Evolutionary conservation across 2,329 filamentous ascomycete genomes (phyloP).

Genomic region (Beauveria medogensis): DNA sequence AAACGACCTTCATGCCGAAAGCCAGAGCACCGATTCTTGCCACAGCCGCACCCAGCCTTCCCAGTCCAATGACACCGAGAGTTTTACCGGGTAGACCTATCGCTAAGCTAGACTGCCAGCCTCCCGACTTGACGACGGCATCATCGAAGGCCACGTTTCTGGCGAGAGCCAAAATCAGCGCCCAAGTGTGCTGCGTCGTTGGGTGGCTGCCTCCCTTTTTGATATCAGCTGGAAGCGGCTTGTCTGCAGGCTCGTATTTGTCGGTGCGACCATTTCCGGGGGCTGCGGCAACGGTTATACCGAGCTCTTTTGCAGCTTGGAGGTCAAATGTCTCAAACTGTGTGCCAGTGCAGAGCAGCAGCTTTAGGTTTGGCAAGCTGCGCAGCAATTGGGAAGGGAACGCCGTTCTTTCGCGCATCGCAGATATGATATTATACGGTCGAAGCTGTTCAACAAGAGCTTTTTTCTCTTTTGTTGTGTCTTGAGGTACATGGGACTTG

Average conservation of each 20-base stretch:
- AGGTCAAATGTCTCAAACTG: conserved; percentile 55
- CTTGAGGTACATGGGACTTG: conserved; percentile 49
- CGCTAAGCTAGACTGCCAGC: conserved; percentile 53
- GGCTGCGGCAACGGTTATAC: conserved; percentile 45
- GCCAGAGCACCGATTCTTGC: conserved; percentile 50
- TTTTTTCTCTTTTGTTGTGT: conserved; percentile 48
- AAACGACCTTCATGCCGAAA: conserved; percentile 57
- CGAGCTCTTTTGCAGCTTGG: conserved; percentile 36
- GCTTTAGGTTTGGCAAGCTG: conserved; percentile 52
- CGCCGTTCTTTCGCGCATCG: conserved; percentile 59
- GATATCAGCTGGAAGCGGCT: conserved; percentile 16
- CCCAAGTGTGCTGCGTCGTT: conserved; percentile 50
- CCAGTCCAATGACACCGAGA: conserved; percentile 53
- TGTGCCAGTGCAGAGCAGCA: conserved; percentile 53
- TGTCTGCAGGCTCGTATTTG: conserved; percentile 1
- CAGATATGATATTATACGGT: conserved; percentile 47
- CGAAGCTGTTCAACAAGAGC: conserved; percentile 50
- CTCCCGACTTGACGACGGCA: conserved; percentile 41
- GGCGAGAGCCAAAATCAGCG: conserved; percentile 48
- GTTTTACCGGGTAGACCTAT: conserved; percentile 51
- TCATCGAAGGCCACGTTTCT: conserved; percentile 54
- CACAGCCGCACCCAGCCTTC: conserved; percentile 51
- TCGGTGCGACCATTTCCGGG: conserved; percentile 25
- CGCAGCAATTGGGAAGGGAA: conserved; percentile 46
- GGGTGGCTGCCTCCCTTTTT: conserved; percentile 30